Evolutionary conservation across 352 stramenopile species (phyloP), one percentile per base, ranked within the genome.

Genomic region (Pythium rishiriense): DNA sequence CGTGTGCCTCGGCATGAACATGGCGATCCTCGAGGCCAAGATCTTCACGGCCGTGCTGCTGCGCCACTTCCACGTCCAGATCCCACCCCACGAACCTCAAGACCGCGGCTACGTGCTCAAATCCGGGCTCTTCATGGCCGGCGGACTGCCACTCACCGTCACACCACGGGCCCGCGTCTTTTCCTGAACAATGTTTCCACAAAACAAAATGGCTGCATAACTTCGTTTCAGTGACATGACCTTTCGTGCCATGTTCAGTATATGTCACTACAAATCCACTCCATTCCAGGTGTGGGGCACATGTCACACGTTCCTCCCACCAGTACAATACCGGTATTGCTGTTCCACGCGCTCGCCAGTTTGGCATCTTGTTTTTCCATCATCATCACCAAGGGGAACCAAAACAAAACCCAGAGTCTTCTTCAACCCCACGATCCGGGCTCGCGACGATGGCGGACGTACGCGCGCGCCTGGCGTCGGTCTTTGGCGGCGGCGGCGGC

Each of bases 1-100:
- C 1, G 66, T 84, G 8, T 94, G 87, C 48, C 48, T 91, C 3
- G 84, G 85, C 17, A 87, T 87, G 78, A 86, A 81, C 57, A 88
- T 92, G 72, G 80, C 83, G 1, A 55, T 92, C 9, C 58, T 92
- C 14, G 81, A 92, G 47, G 62, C 76, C 46, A 89, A 88, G 62
- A 66, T 87, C 49, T 88, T 87, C 43, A 64, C 83, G 12, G 76
- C 75, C n/a, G 73, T 76, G 7, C 66, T 84, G 15, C 55, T 90
- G 3, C 67, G 66, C 21, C 68, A 74, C 22, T 85, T 81, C 45
- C 62, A 78, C 28, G 64, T 90, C 17, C 45, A 66, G 24, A 87
- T 90, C 58, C 61, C 67, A 14, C 64, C 73, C 6, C 65, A 58
- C 11, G 68, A 86, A 48, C 50, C 64, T 11, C 39, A 76, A 4